Conservation (phyloP, 2,329 filamentous ascomycete genomes). For the Grosmannia penicillata region DNA sequence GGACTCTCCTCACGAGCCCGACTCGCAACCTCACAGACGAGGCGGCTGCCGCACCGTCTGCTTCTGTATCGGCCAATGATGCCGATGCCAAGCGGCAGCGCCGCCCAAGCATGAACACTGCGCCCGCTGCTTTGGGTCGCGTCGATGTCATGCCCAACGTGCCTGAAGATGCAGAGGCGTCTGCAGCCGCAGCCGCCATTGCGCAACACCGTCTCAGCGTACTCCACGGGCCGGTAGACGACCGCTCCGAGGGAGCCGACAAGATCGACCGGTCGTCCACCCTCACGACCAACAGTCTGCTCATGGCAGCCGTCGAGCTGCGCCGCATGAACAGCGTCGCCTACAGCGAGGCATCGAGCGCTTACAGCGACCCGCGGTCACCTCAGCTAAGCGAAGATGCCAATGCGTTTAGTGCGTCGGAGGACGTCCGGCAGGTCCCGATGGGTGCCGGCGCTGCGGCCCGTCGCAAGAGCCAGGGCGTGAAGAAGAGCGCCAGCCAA, state of each 20-base stretch:
- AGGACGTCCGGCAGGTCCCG: too few relatives aligned
- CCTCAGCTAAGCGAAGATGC: slow-evolving; percentile 3
- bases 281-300: slow-evolving; percentile 12
- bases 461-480: background rate
- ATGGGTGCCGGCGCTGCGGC: background rate
- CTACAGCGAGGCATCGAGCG: slow-evolving; percentile 24
- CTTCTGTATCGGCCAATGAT: too few relatives aligned
- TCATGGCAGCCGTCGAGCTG: slow-evolving; percentile 34
- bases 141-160: background rate
- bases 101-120: too few relatives aligned
- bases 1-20: too few relatives aligned
- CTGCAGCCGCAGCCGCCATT: slow-evolving; percentile 3
- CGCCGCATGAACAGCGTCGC: slow-evolving; percentile 41
- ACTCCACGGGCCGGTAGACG: too few relatives aligned
- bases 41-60: too few relatives aligned
- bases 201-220: too few relatives aligned
- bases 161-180: background rate
- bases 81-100: too few relatives aligned
- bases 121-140: too few relatives aligned
- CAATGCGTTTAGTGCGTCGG: background rate
- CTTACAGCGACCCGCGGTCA: slow-evolving; percentile 14
- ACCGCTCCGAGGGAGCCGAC: too few relatives aligned
- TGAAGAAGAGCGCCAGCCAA: too few relatives aligned
- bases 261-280: background rate
- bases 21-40: too few relatives aligned